Base-by-base conservation (phyloP, 2,329 filamentous ascomycete genomes). In the Fusarium chlamydosporum region DNA sequence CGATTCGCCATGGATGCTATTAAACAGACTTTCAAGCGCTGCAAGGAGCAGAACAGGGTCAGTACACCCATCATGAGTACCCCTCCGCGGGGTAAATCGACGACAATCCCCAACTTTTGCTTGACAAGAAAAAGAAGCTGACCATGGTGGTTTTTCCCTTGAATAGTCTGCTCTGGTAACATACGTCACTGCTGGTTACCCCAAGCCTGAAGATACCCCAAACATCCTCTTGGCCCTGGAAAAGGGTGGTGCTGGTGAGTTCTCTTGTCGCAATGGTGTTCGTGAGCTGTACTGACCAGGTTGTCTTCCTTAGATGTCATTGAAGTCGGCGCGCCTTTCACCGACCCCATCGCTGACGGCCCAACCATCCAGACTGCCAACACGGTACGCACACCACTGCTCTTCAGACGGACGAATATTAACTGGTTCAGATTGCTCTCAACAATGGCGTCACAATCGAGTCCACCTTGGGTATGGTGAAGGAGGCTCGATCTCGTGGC, bases 281-380 rank as follows among this genome's bases (percentile, higher is more conserved):
- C 26, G 27, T 35, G 46, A 60, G 29, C 27, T 68, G 42, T 45
- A 40, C 43, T 74, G 55, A 73, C 51, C 34, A 33, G 42, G 4
- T 29, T 38, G 40, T 51, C 43, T 45, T 33, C 31, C 40, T 41
- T 52, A 81, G 96, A 99, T 80, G 85, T 99, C 64, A 96, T 99
- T 76, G 96, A 99, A 81, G 89, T 99, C 72, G 96, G 95, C 68
- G 90, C 97, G 58, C 96, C 96, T 53, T 99, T 99, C 83, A 97
- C 95, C 75, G 96, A 99, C 79, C 96, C 96, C 61, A 98, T 98
- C 80, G 96, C 95, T 73, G 96, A 99, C 81, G 96, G 96, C 29
- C 96, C 96, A 35, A 97, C 94, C 6, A 98, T 99, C 72, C 96
- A 99, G 83, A 96, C 90, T 68, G 89, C 96, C 70, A 99, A 99